Conservation (phyloP, 306 rosid species). For the Prunus mume region DNA sequence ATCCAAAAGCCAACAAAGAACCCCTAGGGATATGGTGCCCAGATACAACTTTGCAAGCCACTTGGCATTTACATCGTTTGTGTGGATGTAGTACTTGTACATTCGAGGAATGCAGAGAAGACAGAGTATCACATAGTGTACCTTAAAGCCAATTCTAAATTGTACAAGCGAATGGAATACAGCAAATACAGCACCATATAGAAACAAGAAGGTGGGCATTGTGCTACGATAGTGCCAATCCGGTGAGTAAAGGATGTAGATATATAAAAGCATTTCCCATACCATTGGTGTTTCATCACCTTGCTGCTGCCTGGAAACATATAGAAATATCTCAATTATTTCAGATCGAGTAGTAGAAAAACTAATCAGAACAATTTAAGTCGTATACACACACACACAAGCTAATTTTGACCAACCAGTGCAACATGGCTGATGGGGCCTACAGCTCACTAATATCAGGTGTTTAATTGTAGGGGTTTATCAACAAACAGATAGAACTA, state of each 20-base stretch:
- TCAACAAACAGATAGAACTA: too few relatives aligned
- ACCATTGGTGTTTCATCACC: conserved; percentile 93
- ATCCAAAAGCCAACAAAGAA: conserved; percentile 60
- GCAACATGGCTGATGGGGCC: too few relatives aligned
- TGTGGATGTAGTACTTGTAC: conserved; percentile 85
- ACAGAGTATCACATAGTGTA: conserved; percentile 61
- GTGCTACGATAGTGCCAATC: conserved; percentile 89
- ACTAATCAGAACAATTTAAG: too few relatives aligned
- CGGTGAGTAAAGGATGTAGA: conserved; percentile 85
- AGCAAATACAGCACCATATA: conserved; percentile 64
- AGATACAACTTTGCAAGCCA: conserved; percentile 60
- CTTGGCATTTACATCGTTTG: conserved; percentile 56
- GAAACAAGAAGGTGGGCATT: conserved; percentile 78
- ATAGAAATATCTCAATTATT: conserved; percentile 1
- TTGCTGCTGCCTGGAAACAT: conserved; percentile 70
- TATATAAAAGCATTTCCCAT: conserved; percentile 83
- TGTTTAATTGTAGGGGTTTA: too few relatives aligned
- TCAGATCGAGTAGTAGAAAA: not conserved
- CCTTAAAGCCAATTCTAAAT: conserved; percentile 65
- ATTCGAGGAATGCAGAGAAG: conserved; percentile 87
- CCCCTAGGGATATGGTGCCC: conserved; percentile 49
- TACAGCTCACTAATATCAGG: too few relatives aligned
- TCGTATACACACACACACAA: too few relatives aligned
- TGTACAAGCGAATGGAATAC: conserved; percentile 50
- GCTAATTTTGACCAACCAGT: too few relatives aligned